Evolutionary conservation across 2,329 filamentous ascomycete genomes (phyloP).

Genomic region (Chrysoporthe deuterocubensis): DNA sequence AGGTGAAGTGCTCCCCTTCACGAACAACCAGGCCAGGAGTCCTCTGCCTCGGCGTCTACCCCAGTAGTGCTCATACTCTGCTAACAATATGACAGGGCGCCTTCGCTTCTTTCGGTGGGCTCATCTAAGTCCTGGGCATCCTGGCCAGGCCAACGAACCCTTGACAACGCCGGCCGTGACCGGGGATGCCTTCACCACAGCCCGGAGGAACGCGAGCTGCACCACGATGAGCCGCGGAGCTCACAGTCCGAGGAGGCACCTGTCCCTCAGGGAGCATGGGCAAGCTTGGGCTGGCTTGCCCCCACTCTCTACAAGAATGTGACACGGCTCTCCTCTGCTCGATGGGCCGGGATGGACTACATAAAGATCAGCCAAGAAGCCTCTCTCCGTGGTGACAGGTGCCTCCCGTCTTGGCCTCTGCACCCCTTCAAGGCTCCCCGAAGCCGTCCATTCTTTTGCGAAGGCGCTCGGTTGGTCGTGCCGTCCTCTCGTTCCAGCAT

Average conservation of each 20-base stretch:
- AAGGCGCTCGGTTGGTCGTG: background rate
- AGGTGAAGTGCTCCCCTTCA: background rate
- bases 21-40: background rate
- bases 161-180: background rate
- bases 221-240: background rate
- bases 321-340: background rate
- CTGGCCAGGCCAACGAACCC: no score
- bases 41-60: background rate
- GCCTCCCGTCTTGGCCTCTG: background rate
- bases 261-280: background rate
- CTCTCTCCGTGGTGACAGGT: background rate
- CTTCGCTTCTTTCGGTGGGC: background rate
- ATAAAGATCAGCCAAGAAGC: background rate
- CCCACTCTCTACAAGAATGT: background rate
- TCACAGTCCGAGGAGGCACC: background rate
- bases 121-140: background rate
- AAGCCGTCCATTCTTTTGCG: constrained; percentile 1
- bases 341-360: background rate
- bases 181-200: background rate
- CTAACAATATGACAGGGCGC: background rate
- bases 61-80: background rate
- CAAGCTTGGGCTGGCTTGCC: background rate
- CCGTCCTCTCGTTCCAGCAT: background rate
- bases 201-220: background rate
- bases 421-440: background rate